Percentiles rank a stretch among this genome's conserved stretches.
phyloP scores from a whole-genome alignment of 2,329 filamentous ascomycete genomes.

The Colletotrichum plurivorum region DNA sequence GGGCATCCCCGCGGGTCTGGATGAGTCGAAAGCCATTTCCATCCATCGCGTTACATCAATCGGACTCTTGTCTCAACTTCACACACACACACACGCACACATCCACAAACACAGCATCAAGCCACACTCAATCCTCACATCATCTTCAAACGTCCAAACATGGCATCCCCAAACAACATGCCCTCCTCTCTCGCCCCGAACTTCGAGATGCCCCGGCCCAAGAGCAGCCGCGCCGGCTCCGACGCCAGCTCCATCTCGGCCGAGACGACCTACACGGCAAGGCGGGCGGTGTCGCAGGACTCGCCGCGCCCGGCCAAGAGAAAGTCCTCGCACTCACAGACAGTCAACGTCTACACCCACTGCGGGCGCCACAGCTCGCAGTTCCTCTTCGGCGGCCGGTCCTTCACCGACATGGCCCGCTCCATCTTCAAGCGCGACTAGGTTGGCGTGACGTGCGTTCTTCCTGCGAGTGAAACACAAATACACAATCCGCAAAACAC shows the following conservation, averaged over 20 bases:
- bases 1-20: conserved; percentile 17
- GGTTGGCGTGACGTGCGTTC: neutral
- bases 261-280: conserved; percentile 41
- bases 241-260: conserved; percentile 32
- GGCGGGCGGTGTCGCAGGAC: conserved; percentile 35
- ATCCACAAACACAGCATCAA: neutral
- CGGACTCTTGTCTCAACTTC: conserved; percentile 18
- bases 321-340: conserved; percentile 52
- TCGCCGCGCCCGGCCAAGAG: conserved; percentile 44
- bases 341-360: conserved; percentile 67
- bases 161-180: conserved; percentile 10
- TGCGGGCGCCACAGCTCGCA: conserved; percentile 70
- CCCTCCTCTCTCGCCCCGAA: conserved; percentile 25
- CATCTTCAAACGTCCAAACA: neutral
- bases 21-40: neutral
- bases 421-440: conserved; percentile 52
- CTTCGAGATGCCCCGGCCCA: conserved; percentile 29
- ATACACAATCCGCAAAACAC: neutral
- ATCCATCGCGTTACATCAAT: conserved; percentile 1
- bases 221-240: conserved; percentile 38
- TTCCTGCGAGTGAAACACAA: neutral
- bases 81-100: neutral
- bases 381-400: conserved; percentile 65
- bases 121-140: neutral
- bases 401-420: conserved; percentile 59